Evolutionary conservation across 306 rosid species (phyloP).

Genomic region (Rosa lucieae): DNA sequence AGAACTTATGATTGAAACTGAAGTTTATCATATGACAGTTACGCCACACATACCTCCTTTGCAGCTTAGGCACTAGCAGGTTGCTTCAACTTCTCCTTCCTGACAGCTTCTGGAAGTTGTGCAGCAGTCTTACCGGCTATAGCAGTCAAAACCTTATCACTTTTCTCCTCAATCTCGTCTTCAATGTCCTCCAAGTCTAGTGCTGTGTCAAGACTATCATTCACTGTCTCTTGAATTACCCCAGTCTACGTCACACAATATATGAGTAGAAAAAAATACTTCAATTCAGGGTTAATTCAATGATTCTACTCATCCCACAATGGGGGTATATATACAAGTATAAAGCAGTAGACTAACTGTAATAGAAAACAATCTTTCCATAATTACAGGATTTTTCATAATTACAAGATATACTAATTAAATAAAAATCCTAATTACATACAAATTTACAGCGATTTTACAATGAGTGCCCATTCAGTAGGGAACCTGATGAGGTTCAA

Average conservation of each 20-base stretch:
- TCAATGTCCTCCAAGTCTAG: constrained; percentile 91
- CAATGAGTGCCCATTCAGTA: neutral
- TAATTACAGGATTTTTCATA: no score
- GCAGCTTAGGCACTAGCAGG: constrained; percentile 52
- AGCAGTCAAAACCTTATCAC: constrained; percentile 83
- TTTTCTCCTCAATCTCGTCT: constrained; percentile 97
- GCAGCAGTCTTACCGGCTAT: constrained; percentile 97
- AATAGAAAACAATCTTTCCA: no score
- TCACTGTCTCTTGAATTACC: constrained; percentile 90
- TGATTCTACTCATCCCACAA: no score
- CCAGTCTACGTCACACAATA: constrained; percentile 56
- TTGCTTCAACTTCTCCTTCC: constrained; percentile 65
- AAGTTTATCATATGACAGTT: neutral
- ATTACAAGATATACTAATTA: no score
- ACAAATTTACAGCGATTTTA: no score
- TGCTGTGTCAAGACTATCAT: constrained; percentile 26
- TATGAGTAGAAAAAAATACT: no score
- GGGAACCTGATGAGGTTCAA: neutral
- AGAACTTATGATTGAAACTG: neutral
- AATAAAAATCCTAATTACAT: no score
- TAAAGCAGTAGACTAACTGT: no score
- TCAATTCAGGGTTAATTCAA: no score
- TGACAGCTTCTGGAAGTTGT: constrained; percentile 87
- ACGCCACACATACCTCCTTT: constrained; percentile 44
- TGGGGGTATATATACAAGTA: no score